These are phyloP conservation scores for Aspergillus sp. DNA, from an alignment of 2,329 filamentous ascomycete species.

Conservation along the genomic window DNA sequence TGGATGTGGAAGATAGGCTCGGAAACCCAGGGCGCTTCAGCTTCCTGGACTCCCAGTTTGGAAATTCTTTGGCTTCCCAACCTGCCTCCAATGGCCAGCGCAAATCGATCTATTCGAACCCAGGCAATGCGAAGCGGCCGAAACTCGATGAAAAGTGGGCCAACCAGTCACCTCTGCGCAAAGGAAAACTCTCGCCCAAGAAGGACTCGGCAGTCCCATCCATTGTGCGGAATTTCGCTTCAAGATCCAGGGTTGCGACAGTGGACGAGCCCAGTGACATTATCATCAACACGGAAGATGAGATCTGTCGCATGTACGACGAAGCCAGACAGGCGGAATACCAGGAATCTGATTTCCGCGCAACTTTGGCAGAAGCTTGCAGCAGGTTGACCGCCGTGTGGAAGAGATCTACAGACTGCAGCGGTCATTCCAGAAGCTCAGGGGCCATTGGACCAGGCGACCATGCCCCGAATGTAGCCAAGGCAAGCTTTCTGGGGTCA, in stretches of 20 bases:
- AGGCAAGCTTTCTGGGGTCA: slow-evolving; percentile 75
- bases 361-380: slow-evolving; percentile 32
- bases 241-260: slow-evolving; percentile 54
- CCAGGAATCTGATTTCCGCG: slow-evolving; percentile 30
- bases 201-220: slow-evolving; percentile 65
- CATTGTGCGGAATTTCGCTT: slow-evolving; percentile 69
- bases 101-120: slow-evolving; percentile 44
- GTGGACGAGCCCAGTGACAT: slow-evolving; percentile 70
- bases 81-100: slow-evolving; percentile 21
- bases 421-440: slow-evolving; percentile 48
- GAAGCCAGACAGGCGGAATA: slow-evolving; percentile 34
- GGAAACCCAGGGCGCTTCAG: slow-evolving; percentile 22
- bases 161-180: slow-evolving; percentile 31
- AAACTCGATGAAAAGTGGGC: slow-evolving; percentile 42
- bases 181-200: slow-evolving; percentile 37
- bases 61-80: slow-evolving; percentile 22
- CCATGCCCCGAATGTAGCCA: slow-evolving; percentile 63
- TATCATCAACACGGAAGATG: slow-evolving; percentile 71
- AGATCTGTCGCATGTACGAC: slow-evolving; percentile 65
- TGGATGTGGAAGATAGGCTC: slow-evolving; percentile 24
- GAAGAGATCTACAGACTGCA: slow-evolving; percentile 24
- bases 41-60: slow-evolving; percentile 33
- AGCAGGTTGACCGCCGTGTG: slow-evolving; percentile 36
- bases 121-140: slow-evolving; percentile 41
- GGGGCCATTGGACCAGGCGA: slow-evolving; percentile 65